Evolutionary conservation across 208 protist species (phyloP), one percentile per base, ranked within the genome.

Genomic region (Crithidia sp.): DNA sequence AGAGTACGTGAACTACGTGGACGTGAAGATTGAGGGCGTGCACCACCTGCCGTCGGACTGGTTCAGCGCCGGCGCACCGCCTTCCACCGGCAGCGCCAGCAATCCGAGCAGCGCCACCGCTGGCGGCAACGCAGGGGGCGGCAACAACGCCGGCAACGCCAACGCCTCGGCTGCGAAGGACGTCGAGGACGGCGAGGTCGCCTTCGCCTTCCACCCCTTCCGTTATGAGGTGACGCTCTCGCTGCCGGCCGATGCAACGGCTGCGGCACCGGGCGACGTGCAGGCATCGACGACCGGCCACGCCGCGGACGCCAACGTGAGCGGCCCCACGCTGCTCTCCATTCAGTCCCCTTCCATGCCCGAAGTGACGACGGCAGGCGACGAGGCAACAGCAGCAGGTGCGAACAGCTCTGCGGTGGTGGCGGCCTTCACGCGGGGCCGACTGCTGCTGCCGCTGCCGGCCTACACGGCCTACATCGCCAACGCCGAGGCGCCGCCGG

Each of bases 1-100:
- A 14, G 57, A 79, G 17, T 87, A 79, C 53, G 85, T 92, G 12
- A 96, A 94, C 74, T 88, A 93, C 73, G 40, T 96, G 41, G 89
- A 96, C 60, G 71, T 96, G 19, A 94, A 93, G 70, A 68, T 96
- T 7, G 76, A 88, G 13, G 67, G 72, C 14, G 67, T 96, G 9
- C 57, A 80, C 5, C 84, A 88, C 59, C 45, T 96, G 37, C 91
- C 91, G 0, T 55, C 76, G 0, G 82, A 86, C 43, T 96, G 91
- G 89, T 74, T 77, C n/a, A 58, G 73, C 8, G 80, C 83, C 16
- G 76, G 77, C 4, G 53, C 50, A 55, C 43, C 58, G 52, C 36
- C 43, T 41, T 53, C 50, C 67, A 14, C 16, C 53, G 17, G 62
- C 66, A 61, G 45, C 45, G 45, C 9, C 45, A 13, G 45, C 45